Conservation (phyloP, 352 stramenopile genomes). For the Phytophthora meadii region DNA sequence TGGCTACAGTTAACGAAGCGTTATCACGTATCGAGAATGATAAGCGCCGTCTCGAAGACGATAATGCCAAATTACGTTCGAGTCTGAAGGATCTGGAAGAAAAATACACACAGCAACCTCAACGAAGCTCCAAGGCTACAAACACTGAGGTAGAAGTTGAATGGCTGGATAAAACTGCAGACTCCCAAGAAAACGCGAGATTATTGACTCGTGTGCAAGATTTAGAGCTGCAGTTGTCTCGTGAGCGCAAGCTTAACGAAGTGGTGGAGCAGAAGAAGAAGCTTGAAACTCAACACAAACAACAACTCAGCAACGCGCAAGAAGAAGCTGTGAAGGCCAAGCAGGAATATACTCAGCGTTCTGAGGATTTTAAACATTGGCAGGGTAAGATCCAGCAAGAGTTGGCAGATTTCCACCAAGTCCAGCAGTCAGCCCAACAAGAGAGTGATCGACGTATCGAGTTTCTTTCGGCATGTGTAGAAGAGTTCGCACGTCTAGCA, state of each 20-base stretch:
- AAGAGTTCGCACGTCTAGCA: slow-evolving; percentile 46
- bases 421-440: slow-evolving; percentile 23
- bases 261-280: slow-evolving; percentile 27
- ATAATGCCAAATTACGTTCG: slow-evolving; percentile 21
- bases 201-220: slow-evolving; percentile 25
- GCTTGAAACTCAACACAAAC: slow-evolving; percentile 20
- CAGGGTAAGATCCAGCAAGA: slow-evolving; percentile 38
- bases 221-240: slow-evolving; percentile 36
- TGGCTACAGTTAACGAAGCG: slow-evolving; percentile 38
- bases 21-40: slow-evolving; percentile 41
- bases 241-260: slow-evolving; percentile 33
- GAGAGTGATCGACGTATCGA: slow-evolving; percentile 52
- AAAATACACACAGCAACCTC: slow-evolving; percentile 10
- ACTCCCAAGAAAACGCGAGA: slow-evolving; percentile 12
- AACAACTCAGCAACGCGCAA: slow-evolving; percentile 16
- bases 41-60: slow-evolving; percentile 29
- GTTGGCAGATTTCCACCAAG: slow-evolving; percentile 41
- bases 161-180: slow-evolving; percentile 3
- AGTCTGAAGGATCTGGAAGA: slow-evolving; percentile 34
- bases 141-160: slow-evolving; percentile 18
- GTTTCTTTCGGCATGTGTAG: slow-evolving; percentile 52
- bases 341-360: slow-evolving; percentile 19
- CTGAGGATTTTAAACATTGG: slow-evolving; percentile 18
- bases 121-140: slow-evolving; percentile 20
- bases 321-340: slow-evolving; percentile 12